These are phyloP conservation scores for Podaxis sp. DNA, from an alignment of 768 basidiomycete genomes.

Conservation along the genomic window DNA sequence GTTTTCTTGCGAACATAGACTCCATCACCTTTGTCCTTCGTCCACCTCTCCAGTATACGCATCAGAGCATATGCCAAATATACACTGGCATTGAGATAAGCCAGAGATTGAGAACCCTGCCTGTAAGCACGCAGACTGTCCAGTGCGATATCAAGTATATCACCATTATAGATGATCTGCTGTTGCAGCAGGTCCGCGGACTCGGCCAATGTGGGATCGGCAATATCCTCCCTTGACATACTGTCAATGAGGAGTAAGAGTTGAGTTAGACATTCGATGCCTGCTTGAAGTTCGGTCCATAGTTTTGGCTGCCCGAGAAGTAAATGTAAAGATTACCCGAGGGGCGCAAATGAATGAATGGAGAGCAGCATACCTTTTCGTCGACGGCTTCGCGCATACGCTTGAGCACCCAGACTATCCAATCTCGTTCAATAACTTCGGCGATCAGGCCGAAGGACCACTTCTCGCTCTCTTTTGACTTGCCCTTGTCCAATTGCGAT, in stretches of 20 bases:
- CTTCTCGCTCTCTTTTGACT: constrained; percentile 22
- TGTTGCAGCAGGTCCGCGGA: constrained; percentile 80
- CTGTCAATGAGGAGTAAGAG: constrained; percentile 83
- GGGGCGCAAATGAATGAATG: constrained; percentile 8
- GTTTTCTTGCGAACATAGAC: constrained; percentile 74
- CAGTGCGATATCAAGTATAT: constrained; percentile 84
- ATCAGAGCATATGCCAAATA: constrained; percentile 82
- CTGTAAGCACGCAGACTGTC: constrained; percentile 76
- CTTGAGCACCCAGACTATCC: constrained; percentile 87
- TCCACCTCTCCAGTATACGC: constrained; percentile 85
- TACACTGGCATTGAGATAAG: constrained; percentile 85
- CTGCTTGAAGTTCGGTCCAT: constrained; percentile 93
- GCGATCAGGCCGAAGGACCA: constrained; percentile 75
- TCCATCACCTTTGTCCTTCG: constrained; percentile 62
- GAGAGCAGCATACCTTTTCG: constrained; percentile 63
- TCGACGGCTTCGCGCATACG: constrained; percentile 88
- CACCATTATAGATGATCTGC: constrained; percentile 93
- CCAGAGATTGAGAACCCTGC: constrained; percentile 69
- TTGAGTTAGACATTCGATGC: constrained; percentile 91
- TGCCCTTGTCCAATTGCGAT: constrained; percentile 11
- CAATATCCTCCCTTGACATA: constrained; percentile 58
- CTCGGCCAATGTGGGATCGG: constrained; percentile 51
- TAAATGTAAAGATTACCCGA: background rate
- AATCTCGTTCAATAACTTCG: constrained; percentile 80
- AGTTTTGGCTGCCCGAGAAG: constrained; percentile 65